Evolutionary conservation across 2,329 filamentous ascomycete genomes (phyloP).

Genomic region (Xylariales sp.): DNA sequence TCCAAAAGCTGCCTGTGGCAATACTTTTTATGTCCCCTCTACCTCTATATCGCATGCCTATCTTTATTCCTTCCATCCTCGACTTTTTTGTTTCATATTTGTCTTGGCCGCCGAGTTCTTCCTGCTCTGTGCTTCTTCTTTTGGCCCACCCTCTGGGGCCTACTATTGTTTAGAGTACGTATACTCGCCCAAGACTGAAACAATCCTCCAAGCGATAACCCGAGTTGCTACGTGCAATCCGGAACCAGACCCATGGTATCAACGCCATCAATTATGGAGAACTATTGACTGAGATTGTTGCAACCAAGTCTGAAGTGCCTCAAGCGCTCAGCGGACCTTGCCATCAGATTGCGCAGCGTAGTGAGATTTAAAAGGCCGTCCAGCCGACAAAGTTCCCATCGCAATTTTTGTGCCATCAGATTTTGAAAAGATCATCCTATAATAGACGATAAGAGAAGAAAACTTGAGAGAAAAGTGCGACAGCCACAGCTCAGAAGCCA

Average conservation of each 20-base stretch:
- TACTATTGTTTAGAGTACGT: conserved; percentile 5
- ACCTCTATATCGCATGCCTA: no score
- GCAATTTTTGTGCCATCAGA: no score
- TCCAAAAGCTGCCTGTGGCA: no score
- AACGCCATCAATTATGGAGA: conserved; percentile 5
- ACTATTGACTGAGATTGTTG: background rate
- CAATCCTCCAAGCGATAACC: conserved; percentile 5
- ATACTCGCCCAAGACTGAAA: conserved; percentile 8
- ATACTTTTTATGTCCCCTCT: no score
- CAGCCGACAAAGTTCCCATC: no score
- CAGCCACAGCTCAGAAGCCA: conserved; percentile 1
- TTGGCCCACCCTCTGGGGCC: conserved; percentile 4
- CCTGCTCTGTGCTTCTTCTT: background rate
- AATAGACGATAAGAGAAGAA: background rate
- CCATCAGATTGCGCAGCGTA: no score
- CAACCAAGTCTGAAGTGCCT: conserved; percentile 1
- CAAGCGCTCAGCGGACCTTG: no score
- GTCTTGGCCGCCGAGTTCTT: conserved; percentile 7
- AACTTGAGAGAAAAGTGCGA: background rate
- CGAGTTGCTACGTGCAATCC: no score
- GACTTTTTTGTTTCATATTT: conserved; percentile 3
- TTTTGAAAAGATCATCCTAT: background rate
- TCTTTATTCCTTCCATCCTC: background rate
- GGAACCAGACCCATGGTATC: conserved; percentile 3
- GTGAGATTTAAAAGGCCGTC: no score